Evolutionary conservation across 192 early-diverging fungal genomes (phyloP), one percentile per base, ranked within the genome.

Genomic region (Coemansia nantahalensis): DNA sequence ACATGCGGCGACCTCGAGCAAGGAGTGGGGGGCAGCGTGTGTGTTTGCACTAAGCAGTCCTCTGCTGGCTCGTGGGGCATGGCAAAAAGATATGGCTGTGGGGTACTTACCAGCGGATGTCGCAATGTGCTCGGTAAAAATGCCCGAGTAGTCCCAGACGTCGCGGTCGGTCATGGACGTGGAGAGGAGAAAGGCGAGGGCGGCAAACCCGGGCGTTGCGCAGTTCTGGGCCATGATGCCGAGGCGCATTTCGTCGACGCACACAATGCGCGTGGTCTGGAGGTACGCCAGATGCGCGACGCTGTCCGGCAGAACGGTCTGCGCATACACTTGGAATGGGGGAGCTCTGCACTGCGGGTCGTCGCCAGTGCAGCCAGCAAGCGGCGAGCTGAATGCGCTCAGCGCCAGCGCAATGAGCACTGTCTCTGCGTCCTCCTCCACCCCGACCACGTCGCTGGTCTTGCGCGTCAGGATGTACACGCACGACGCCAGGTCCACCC

Each of bases 211-310:
- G 0, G 69, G 61, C 8, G 66, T 69, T 0, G 65, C 77, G 15
- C 69, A 73, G 62, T 67, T 79, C 37, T 73, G 77, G 12, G 77
- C 77, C 65, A 79, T 64, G 7, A 79, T 59, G 8, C 77, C 77
- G 58, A 79, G 65, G 6, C 77, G 65, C 54, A 73, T 63, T 39
- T 79, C 77, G 11, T 79, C 77, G 2, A 79, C 65, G 8, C 64
- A 66, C 21, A 73, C 45, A 9, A 69, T 49, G 3, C 77, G 49
- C 0, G 77, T 42, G 3, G 61, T 68, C 19, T 69, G 65, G 49
- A 79, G 46, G 32, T 62, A 61, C 23, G 43, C 54, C 39, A 79
- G 37, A 16, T 79, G 69, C 15, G 57, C 38, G 13, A 73, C 59
- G 12, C 57, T 73, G 18, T 58, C 65, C 4, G 77, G 77, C 8